phyloP scores from a whole-genome alignment of 345 rosid genomes.

The Alliaria petiolata region DNA sequence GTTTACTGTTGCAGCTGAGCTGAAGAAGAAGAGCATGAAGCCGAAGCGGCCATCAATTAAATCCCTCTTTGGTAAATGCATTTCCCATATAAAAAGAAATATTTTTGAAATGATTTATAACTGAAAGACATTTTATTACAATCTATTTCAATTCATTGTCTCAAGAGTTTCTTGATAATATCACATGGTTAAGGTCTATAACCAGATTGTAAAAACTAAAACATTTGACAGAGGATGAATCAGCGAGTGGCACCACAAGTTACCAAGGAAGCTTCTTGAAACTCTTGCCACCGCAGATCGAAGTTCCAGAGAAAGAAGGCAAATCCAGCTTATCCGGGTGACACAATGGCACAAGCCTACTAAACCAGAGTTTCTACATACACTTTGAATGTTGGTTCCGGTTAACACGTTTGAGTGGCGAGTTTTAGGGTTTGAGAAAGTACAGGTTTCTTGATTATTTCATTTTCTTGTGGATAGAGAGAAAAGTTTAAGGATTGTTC shows the following conservation, averaged over 20 bases:
- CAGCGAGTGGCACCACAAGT: conserved; percentile 38
- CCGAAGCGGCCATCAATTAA: conserved; percentile 90
- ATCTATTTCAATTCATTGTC: neutral
- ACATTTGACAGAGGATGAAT: conserved; percentile 64
- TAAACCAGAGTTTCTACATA: neutral
- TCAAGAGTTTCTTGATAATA: neutral
- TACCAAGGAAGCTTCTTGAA: conserved; percentile 74
- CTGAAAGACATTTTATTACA: neutral
- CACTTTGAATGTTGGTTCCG: neutral
- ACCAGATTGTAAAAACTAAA: neutral
- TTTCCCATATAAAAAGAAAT: neutral
- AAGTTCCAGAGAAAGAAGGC: conserved; percentile 54
- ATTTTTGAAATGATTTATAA: too few species aligned
- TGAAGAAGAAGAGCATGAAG: conserved; percentile 84
- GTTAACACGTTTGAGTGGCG: neutral
- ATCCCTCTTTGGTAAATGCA: conserved; percentile 83
- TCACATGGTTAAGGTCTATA: neutral
- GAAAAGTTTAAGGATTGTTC: too few species aligned
- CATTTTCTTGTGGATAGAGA: neutral
- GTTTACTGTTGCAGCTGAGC: conserved; percentile 49
- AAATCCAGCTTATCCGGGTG: conserved; percentile 34
- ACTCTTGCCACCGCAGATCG: conserved; percentile 61
- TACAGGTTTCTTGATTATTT: conserved; percentile 4
- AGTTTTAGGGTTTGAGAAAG: neutral
- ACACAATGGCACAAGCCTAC: conserved; percentile 19